Evolutionary conservation across 768 basidiomycete genomes (phyloP), one percentile per base, ranked within the genome.

Genomic region (Rhizopogon vinicolor): DNA sequence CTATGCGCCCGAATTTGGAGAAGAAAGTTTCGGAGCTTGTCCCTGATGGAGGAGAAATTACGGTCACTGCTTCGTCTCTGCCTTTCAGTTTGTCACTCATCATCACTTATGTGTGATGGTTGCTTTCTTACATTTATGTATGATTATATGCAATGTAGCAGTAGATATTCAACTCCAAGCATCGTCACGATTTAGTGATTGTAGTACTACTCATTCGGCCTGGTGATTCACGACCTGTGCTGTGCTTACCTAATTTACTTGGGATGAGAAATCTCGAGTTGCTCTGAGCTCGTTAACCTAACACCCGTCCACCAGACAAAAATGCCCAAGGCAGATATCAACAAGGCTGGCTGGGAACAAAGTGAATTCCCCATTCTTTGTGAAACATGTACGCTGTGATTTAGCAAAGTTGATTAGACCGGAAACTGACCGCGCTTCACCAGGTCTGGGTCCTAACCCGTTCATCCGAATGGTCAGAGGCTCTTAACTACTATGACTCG

Each of bases 311-410:
- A 53, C 31, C 33, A 29, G 37, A 55, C 55, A 48, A 56, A n/a
- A 45, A 87, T 86, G 84, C 87, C 88, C 44, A 93, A 93, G 74
- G 81, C 86, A n/a, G 93, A 96, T 68, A 85, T 95, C 60, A 95
- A 96, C 78, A 94, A 93, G 72, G 91, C 93, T 19, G 91, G 92
- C 13, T 91, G 90, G 90, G 93, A 95, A 66, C 88, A 91, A 74
- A 89, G 87, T 68, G 93, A 94, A 69, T 94, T 94, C 52, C 93
- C 93, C 4, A 91, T 93, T 69, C 84, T 96, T 22, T 95, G 93
- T 69, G 93, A 96, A 73, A 92, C 90, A 68, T 95, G 93, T 89
- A 65, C 60, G 86, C 72, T 22, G 13, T 49, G 14, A 14, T 49
- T 16, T 49, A 16, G 35, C 7, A 37, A 37, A 37, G 14, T 9